phyloP scores from a whole-genome alignment of 768 basidiomycete species.

The Boletus eberwhitei region DNA sequence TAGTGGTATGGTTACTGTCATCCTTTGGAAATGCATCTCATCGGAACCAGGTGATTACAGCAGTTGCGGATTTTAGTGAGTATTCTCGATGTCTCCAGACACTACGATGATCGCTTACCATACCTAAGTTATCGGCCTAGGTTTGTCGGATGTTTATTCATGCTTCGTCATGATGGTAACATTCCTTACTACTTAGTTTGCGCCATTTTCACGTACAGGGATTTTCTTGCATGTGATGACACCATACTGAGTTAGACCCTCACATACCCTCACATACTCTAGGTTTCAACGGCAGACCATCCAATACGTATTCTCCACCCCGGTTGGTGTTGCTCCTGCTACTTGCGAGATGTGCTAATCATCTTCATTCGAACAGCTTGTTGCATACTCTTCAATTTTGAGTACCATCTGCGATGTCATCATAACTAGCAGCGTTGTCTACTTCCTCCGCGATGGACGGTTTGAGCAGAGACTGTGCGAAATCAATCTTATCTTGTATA shows the following conservation, averaged over 20 bases:
- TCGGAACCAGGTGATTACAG: background rate
- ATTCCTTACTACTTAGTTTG: background rate
- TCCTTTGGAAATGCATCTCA: background rate
- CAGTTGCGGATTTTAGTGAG: background rate
- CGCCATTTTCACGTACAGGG: background rate
- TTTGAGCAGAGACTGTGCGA: background rate
- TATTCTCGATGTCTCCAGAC: background rate
- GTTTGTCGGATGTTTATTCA: background rate
- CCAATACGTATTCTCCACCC: slow-evolving; percentile 4
- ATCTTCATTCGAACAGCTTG: background rate
- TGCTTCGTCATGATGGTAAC: background rate
- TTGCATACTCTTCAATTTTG: background rate
- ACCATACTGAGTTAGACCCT: background rate
- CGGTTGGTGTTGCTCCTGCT: background rate
- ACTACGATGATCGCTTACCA: background rate
- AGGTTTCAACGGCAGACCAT: background rate
- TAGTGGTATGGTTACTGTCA: slow-evolving; percentile 1
- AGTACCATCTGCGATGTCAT: slow-evolving; percentile 4
- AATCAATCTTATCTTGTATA: background rate
- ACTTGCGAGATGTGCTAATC: background rate
- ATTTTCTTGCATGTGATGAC: background rate
- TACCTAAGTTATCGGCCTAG: slow-evolving; percentile 5
- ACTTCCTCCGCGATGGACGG: slow-evolving; percentile 2
- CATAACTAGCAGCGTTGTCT: background rate
- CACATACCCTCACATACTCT: background rate